Evolutionary conservation across 345 rosid genomes (phyloP).

Genomic region (Crucihimalaya himalaica): DNA sequence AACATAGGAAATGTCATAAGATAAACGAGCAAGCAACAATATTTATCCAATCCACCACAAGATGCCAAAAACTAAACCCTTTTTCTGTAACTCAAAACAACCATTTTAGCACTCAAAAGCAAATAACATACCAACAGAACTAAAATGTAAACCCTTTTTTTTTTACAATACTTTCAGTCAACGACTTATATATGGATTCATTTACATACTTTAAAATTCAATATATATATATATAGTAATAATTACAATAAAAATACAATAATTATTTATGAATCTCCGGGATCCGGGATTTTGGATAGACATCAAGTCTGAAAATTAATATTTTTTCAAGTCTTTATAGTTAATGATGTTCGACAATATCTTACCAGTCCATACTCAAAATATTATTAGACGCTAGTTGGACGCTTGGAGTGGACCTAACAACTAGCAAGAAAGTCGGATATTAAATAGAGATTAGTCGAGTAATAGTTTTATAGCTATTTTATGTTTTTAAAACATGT

Average conservation of each 20-base stretch:
- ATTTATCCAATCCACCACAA: constrained; percentile 21
- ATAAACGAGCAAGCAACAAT: constrained; percentile 6
- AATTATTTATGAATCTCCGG: no score
- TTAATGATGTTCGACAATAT: neutral
- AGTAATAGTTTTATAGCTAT: no score
- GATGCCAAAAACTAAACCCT: constrained; percentile 11
- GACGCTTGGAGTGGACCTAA: no score
- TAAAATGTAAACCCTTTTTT: neutral
- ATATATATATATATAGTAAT: no score
- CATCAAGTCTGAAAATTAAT: no score
- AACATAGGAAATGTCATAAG: constrained; percentile 17
- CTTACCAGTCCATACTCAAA: neutral
- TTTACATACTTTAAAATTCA: neutral
- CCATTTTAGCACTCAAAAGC: neutral
- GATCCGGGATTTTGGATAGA: no score
- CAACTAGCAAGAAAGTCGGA: no score
- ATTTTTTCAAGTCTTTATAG: no score
- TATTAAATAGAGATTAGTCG: no score
- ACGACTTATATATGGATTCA: neutral
- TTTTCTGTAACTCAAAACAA: neutral
- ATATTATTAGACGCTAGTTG: no score
- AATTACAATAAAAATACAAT: no score
- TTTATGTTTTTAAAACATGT: no score
- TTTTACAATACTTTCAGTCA: neutral
- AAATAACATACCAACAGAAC: constrained; percentile 18